Conservation (phyloP, 2,329 filamentous ascomycete species). For the Hypoxylon sp. region DNA sequence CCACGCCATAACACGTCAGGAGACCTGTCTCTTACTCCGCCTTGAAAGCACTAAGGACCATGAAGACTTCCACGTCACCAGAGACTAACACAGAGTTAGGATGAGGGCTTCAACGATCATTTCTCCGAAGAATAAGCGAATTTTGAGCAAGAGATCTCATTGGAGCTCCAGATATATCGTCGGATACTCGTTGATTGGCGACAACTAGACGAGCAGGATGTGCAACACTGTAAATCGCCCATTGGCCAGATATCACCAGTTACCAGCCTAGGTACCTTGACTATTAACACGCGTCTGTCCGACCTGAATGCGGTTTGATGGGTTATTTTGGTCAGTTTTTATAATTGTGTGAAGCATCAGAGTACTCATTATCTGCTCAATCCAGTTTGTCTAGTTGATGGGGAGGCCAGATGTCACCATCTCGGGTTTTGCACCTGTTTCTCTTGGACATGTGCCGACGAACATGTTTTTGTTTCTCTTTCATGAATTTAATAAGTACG, state of each 20-base stretch:
- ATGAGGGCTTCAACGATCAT: neutral
- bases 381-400: neutral
- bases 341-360: neutral
- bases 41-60: neutral
- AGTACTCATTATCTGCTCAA: neutral
- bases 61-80: neutral
- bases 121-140: neutral
- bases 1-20: neutral
- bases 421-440: neutral
- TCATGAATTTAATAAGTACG: neutral
- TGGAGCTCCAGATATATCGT: neutral
- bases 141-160: neutral
- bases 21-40: neutral
- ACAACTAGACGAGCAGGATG: neutral
- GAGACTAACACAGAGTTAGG: neutral
- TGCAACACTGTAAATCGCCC: neutral
- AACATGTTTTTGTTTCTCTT: neutral
- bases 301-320: neutral
- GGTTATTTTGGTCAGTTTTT: neutral
- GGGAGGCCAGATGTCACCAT: neutral
- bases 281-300: neutral
- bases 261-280: neutral
- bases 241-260: neutral
- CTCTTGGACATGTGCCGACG: neutral
- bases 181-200: neutral